phyloP scores from a whole-genome alignment of 495 filamentous ascomycete species.

The Saxispiralis lemnorum region DNA sequence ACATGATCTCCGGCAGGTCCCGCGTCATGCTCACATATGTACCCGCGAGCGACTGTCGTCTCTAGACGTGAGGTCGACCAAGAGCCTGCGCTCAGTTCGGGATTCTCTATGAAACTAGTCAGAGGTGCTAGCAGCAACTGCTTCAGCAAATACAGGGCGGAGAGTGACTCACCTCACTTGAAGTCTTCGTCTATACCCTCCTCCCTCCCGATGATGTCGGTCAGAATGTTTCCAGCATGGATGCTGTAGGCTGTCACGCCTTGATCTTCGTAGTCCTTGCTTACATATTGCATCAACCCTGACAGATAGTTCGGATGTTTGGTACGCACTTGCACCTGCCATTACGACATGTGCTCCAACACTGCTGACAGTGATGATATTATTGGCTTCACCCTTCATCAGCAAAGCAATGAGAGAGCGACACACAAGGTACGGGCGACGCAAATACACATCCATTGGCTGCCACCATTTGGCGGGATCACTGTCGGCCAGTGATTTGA shows the following conservation, averaged over 20 bases:
- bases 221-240: slow-evolving; percentile 34
- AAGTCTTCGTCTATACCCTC: slow-evolving; percentile 4
- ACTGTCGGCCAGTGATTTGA: slow-evolving; percentile 24
- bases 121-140: background rate
- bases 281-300: slow-evolving; percentile 33
- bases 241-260: slow-evolving; percentile 31
- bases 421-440: slow-evolving; percentile 29
- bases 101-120: slow-evolving; percentile 27
- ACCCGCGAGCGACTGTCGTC: slow-evolving; percentile 27
- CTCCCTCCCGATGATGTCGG: slow-evolving; percentile 25
- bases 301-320: slow-evolving; percentile 32
- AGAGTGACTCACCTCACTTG: slow-evolving; percentile 13
- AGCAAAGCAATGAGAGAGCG: slow-evolving; percentile 29
- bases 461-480: slow-evolving; percentile 33
- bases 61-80: slow-evolving; percentile 33
- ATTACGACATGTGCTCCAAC: slow-evolving; percentile 25
- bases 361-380: slow-evolving; percentile 30
- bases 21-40: slow-evolving; percentile 3
- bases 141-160: background rate
- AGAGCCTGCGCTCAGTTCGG: slow-evolving; percentile 31
- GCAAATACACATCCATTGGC: slow-evolving; percentile 26
- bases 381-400: slow-evolving; percentile 23
- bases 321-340: slow-evolving; percentile 26
- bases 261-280: slow-evolving; percentile 28
- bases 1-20: slow-evolving; percentile 5